phyloP scores from a whole-genome alignment of 805 yeast genomes.

The Dipodascus albidus region DNA sequence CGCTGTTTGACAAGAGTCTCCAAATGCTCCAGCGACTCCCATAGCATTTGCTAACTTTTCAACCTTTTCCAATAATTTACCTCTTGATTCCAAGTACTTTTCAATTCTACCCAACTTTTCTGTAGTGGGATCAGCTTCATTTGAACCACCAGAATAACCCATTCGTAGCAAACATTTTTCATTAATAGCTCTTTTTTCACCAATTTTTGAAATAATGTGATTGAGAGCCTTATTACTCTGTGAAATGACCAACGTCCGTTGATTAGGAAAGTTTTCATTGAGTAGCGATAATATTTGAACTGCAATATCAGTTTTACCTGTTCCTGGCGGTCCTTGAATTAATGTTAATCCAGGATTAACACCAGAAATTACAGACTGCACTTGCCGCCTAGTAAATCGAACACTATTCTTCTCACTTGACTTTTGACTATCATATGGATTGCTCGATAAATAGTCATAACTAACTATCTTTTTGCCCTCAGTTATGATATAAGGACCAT shows the following conservation, averaged over 20 bases:
- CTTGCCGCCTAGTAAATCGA: slow-evolving; percentile 18
- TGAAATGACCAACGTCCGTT: slow-evolving; percentile 24
- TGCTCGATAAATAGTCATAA: slow-evolving; percentile 6
- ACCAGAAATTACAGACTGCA: slow-evolving; percentile 20
- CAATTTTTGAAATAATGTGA: slow-evolving; percentile 16
- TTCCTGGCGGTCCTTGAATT: slow-evolving; percentile 72
- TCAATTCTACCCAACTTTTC: slow-evolving; percentile 16
- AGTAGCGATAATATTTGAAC: slow-evolving; percentile 18
- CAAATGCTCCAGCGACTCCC: slow-evolving; percentile 27
- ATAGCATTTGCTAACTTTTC: slow-evolving; percentile 23
- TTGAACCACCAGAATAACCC: slow-evolving; percentile 13
- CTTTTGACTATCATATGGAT: slow-evolving; percentile 2
- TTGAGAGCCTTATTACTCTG: slow-evolving; percentile 18
- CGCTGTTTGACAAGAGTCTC: slow-evolving; percentile 30
- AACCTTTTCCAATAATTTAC: slow-evolving; percentile 17
- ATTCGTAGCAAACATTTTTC: slow-evolving; percentile 19
- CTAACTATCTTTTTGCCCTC: not conserved
- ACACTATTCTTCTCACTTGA: slow-evolving; percentile 7
- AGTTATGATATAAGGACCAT: not conserved
- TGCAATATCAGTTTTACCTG: slow-evolving; percentile 40
- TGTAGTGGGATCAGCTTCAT: slow-evolving; percentile 6
- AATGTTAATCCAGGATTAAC: slow-evolving; percentile 40
- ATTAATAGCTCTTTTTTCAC: slow-evolving; percentile 13
- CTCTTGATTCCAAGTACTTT: slow-evolving; percentile 6
- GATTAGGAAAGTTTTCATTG: slow-evolving; percentile 16